A percentile compares a stretch with the other conserved stretches of the same genome.
These are phyloP conservation scores for Solanum chmielewskii DNA, from an alignment of 257 asterid genomes.

Conservation along the genomic window DNA sequence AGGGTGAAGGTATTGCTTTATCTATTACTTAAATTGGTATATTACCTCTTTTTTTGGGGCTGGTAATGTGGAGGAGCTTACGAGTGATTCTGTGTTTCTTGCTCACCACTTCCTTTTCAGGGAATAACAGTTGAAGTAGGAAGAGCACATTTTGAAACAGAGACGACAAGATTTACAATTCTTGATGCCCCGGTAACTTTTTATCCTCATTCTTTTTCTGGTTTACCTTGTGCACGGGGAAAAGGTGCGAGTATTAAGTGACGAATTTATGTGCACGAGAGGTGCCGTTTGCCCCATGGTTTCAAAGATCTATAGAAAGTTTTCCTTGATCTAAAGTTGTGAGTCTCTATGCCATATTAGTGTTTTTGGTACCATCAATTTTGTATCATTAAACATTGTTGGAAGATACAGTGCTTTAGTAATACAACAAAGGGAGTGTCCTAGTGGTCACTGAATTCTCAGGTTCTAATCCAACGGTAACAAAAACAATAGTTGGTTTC, in stretches of 20 bases:
- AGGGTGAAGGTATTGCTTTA: slow-evolving; percentile 60
- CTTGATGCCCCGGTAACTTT: slow-evolving; percentile 90
- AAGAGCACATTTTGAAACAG: slow-evolving; percentile 96
- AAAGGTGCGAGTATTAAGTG: background rate
- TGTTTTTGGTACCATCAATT: background rate
- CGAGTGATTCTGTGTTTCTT: background rate
- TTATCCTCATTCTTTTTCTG: background rate
- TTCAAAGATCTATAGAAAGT: background rate
- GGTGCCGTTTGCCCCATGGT: background rate
- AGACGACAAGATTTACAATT: slow-evolving; percentile 84
- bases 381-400: background rate
- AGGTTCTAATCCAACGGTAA: background rate
- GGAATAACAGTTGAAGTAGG: slow-evolving; percentile 99
- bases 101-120: slow-evolving; percentile 14
- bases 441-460: background rate
- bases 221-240: background rate
- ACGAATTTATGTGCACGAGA: background rate
- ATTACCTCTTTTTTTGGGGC: background rate
- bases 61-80: background rate
- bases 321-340: background rate
- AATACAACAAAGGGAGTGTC: background rate
- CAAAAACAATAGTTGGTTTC: slow-evolving; percentile 13
- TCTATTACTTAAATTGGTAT: background rate
- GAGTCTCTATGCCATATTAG: background rate
- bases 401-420: background rate